Evolutionary conservation across 2,329 filamentous ascomycete genomes (phyloP).

Genomic region (Diatrype stigma): DNA sequence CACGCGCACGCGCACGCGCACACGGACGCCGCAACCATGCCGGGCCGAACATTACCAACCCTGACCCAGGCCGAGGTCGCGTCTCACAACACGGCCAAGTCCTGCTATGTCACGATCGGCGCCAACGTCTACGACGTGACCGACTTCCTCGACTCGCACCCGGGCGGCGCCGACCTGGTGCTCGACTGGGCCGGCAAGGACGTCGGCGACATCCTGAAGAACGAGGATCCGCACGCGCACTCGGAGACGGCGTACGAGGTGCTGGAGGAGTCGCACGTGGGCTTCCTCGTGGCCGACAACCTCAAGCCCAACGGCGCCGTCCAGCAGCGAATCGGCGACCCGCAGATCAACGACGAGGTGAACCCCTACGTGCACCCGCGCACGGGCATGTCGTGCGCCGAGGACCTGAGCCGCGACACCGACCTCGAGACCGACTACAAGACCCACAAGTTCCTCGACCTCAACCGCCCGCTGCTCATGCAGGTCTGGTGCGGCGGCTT

Average conservation of each 20-base stretch:
- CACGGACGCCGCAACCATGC: conserved; percentile 52
- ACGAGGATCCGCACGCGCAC: conserved; percentile 78
- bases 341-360: conserved; percentile 30
- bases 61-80: conserved; percentile 78
- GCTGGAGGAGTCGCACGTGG: conserved; percentile 79
- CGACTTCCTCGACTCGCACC: conserved; percentile 83
- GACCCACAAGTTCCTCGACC: conserved; percentile 88
- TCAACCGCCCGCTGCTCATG: conserved; percentile 76
- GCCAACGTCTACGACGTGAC: conserved; percentile 94
- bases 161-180: conserved; percentile 83
- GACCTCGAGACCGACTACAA: conserved; percentile 74
- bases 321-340: conserved; percentile 28
- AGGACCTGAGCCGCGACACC: conserved; percentile 83
- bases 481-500: conserved; percentile 90
- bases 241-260: conserved; percentile 95
- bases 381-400: conserved; percentile 86
- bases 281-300: conserved; percentile 66
- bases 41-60: conserved; percentile 75
- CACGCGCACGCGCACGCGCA: conserved; percentile 7
- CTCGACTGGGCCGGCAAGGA: conserved; percentile 89
- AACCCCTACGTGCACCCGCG: conserved; percentile 45
- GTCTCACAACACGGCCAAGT: conserved; percentile 72
- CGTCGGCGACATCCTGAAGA: conserved; percentile 74
- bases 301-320: conserved; percentile 34
- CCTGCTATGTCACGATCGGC: conserved; percentile 90